Evolutionary conservation across 805 yeast genomes (phyloP).

Genomic region (Zygosaccharomyces bisporus): DNA sequence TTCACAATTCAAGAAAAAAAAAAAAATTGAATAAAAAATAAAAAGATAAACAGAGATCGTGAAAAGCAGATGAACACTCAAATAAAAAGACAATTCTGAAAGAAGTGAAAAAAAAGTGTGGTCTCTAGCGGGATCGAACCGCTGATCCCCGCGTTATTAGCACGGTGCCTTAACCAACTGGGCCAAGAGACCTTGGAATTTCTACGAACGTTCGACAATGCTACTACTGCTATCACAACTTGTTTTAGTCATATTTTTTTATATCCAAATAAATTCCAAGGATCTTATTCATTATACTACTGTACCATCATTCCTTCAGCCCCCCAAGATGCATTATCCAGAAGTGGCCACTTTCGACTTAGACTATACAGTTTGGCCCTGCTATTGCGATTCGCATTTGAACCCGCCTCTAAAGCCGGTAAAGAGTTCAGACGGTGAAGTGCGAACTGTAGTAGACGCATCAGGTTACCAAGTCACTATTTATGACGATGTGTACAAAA

Average conservation of each 20-base stretch:
- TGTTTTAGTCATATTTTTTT: no score
- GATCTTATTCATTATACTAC: neutral
- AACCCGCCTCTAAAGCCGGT: conserved; percentile 34
- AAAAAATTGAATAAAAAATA: conserved; percentile 6
- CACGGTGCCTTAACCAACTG: conserved; percentile 25
- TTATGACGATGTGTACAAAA: conserved; percentile 64
- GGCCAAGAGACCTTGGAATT: conserved; percentile 19
- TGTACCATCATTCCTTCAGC: neutral
- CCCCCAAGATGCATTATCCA: conserved; percentile 25
- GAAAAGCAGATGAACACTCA: no score
- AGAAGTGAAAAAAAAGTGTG: conserved; percentile 12
- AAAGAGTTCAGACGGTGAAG: conserved; percentile 28
- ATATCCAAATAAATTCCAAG: neutral
- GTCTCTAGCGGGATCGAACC: conserved; percentile 24
- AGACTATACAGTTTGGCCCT: conserved; percentile 40
- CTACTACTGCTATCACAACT: neutral
- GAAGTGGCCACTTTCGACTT: conserved; percentile 37
- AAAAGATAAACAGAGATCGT: no score
- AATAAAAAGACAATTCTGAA: neutral
- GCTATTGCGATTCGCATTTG: conserved; percentile 38
- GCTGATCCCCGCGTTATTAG: conserved; percentile 24
- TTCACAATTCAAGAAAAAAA: neutral
- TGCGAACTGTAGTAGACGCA: conserved; percentile 31
- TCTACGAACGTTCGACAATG: no score
- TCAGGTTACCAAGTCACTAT: conserved; percentile 54